These are phyloP conservation scores for Takakia lepidozioides DNA, from an alignment of 225 moss, liverwort and hornwort species.

Conservation along the genomic window DNA sequence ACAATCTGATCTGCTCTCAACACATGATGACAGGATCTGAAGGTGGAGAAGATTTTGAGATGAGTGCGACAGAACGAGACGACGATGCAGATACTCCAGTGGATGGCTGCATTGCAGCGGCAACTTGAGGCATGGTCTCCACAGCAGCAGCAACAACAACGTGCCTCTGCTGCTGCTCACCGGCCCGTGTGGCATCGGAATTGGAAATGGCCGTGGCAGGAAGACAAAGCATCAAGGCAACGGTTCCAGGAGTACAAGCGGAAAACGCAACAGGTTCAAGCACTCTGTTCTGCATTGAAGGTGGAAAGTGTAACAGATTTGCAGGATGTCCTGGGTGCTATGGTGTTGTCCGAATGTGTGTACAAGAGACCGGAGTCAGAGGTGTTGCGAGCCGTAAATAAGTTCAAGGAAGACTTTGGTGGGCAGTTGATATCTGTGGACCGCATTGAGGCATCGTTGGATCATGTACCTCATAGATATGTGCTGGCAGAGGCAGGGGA, in stretches of 20 bases:
- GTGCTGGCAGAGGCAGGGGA: conserved; percentile 92
- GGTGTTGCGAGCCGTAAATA: conserved; percentile 68
- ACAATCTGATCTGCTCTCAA: too few species aligned
- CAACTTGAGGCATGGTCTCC: conserved; percentile 41
- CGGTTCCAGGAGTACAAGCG: conserved; percentile 62
- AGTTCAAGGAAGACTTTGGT: conserved; percentile 82
- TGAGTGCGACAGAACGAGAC: conserved; percentile 5
- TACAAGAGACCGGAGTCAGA: conserved; percentile 91
- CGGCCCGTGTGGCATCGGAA: conserved; percentile 94
- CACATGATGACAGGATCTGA: too few species aligned
- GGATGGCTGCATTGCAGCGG: conserved; percentile 57
- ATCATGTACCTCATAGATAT: conserved; percentile 91
- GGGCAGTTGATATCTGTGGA: conserved; percentile 78
- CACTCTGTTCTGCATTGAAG: conserved; percentile 71
- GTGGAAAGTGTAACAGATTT: conserved; percentile 70
- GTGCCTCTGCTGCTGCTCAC: conserved; percentile 30
- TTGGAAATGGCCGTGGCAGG: conserved; percentile 96
- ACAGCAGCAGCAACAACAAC: conserved; percentile 37
- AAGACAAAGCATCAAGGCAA: conserved; percentile 41
- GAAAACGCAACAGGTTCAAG: conserved; percentile 84
- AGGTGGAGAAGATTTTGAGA: too few species aligned
- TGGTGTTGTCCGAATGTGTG: conserved; percentile 88
- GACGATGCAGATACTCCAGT: conserved; percentile 63
- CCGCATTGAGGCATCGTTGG: conserved; percentile 67
- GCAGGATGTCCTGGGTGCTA: conserved; percentile 92